These are phyloP conservation scores for Aciculoconidium aculeatum DNA, from an alignment of 805 yeast genomes.

Conservation along the genomic window DNA sequence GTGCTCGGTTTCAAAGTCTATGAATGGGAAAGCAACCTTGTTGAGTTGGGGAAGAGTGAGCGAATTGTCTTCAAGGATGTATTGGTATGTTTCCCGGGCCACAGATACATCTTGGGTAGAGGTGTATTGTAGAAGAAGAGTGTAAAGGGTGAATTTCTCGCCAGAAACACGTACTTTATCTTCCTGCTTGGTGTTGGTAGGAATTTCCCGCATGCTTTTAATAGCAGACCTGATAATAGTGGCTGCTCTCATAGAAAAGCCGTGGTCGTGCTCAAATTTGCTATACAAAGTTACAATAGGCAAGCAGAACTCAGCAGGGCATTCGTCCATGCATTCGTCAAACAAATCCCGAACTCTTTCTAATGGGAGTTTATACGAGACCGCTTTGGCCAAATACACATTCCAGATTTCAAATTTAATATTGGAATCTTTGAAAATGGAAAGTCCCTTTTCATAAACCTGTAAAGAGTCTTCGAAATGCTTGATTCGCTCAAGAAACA, in stretches of 20 bases:
- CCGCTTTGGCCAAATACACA: constrained; percentile 51
- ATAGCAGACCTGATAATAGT: constrained; percentile 16
- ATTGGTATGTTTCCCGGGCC: constrained; percentile 34
- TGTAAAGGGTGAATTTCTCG: constrained; percentile 21
- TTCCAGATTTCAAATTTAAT: constrained; percentile 62
- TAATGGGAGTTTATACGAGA: constrained; percentile 16
- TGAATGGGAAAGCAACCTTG: constrained; percentile 47
- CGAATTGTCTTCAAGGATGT: constrained; percentile 35
- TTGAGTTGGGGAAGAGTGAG: constrained; percentile 40
- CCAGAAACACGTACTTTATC: constrained; percentile 12
- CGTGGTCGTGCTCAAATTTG: constrained; percentile 53
- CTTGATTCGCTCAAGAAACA: constrained; percentile 45
- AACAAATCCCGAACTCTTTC: constrained; percentile 59
- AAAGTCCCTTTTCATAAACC: constrained; percentile 66
- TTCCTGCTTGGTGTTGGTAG: constrained; percentile 3
- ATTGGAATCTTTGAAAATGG: constrained; percentile 52
- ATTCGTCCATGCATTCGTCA: constrained; percentile 49
- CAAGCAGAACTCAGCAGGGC: constrained; percentile 45
- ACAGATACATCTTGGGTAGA: constrained; percentile 11
- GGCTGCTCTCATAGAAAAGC: constrained; percentile 44
- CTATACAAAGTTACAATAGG: constrained; percentile 52
- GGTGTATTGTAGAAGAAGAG: constrained; percentile 3
- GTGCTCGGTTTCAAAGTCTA: constrained; percentile 47
- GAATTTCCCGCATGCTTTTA: constrained; percentile 6
- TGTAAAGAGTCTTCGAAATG: constrained; percentile 46